phyloP scores from a whole-genome alignment of 75 land plant genomes.

The Adiantum capillusveneris region DNA sequence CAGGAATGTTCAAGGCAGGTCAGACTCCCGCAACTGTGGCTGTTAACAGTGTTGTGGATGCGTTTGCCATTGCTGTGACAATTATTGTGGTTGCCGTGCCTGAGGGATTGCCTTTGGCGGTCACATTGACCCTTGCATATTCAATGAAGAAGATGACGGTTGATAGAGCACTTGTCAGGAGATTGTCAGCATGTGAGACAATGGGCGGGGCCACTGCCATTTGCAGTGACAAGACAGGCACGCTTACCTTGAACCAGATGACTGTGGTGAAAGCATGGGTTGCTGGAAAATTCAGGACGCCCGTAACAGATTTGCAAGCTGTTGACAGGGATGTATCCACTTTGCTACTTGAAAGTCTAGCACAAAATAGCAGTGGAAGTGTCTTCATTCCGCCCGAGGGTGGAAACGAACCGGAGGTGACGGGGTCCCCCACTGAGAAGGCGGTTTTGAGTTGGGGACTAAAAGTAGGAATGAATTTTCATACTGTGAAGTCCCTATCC shows the following conservation, averaged over 20 bases:
- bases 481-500: slow-evolving; percentile 35
- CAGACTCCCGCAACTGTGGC: slow-evolving; percentile 12
- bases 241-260: slow-evolving; percentile 52
- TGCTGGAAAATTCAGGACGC: slow-evolving; percentile 16
- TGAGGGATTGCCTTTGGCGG: slow-evolving; percentile 84
- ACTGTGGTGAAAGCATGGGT: slow-evolving; percentile 27
- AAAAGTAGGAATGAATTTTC: slow-evolving; percentile 88
- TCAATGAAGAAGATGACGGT: slow-evolving; percentile 64
- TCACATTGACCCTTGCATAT: slow-evolving; percentile 66
- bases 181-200: slow-evolving; percentile 64
- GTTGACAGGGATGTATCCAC: slow-evolving; percentile 2
- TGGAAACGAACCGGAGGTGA: slow-evolving; percentile 48
- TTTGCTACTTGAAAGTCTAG: slow-evolving; percentile 29
- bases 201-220: slow-evolving; percentile 68
- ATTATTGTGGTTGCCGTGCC: slow-evolving; percentile 90
- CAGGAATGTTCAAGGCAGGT: slow-evolving; percentile 14
- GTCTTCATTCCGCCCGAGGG: slow-evolving; percentile 7
- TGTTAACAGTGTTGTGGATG: slow-evolving; percentile 24
- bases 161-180: slow-evolving; percentile 52
- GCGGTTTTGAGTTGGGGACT: slow-evolving; percentile 87
- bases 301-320: slow-evolving; percentile 4
- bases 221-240: slow-evolving; percentile 66
- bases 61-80: slow-evolving; percentile 55
- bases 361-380: slow-evolving; percentile 42
- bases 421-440: slow-evolving; percentile 91